Percentiles rank a stretch among this genome's conserved stretches.
These are phyloP conservation scores for Aspergillus baeticus DNA, from an alignment of 495 filamentous ascomycete species.

Conservation along the genomic window DNA sequence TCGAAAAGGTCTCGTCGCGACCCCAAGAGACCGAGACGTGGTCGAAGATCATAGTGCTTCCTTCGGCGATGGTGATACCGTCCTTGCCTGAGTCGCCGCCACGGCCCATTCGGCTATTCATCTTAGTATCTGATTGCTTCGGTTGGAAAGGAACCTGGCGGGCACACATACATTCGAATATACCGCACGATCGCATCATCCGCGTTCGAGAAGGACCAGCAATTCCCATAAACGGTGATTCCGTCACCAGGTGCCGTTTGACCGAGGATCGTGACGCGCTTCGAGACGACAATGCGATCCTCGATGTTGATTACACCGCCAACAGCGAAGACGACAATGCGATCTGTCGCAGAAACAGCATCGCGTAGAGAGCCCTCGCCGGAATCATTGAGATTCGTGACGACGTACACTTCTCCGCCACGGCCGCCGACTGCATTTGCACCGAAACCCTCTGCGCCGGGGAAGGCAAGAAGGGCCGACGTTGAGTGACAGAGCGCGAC, in stretches of 20 bases:
- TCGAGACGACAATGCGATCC: conserved; percentile 19
- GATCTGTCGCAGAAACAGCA: conserved; percentile 15
- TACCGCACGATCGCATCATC: conserved; percentile 19
- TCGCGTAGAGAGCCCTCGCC: conserved; percentile 18
- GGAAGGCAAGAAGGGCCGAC: conserved; percentile 17
- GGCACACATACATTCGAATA: conserved; percentile 15
- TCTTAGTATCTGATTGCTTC: not conserved
- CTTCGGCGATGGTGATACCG: conserved; percentile 19
- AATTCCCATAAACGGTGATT: conserved; percentile 20
- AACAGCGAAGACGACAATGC: conserved; percentile 19
- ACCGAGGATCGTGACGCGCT: conserved; percentile 17
- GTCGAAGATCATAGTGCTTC: conserved; percentile 21
- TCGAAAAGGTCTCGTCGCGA: conserved; percentile 22
- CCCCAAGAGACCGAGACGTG: conserved; percentile 21
- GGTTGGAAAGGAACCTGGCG: not conserved
- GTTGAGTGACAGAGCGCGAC: conserved; percentile 2
- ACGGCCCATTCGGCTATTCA: conserved; percentile 17
- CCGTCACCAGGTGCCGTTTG: conserved; percentile 21
- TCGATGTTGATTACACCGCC: conserved; percentile 20
- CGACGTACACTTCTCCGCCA: conserved; percentile 16
- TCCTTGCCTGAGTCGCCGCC: conserved; percentile 15
- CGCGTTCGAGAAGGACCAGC: conserved; percentile 21
- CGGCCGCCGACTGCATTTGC: conserved; percentile 19
- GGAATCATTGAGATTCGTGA: conserved; percentile 18
- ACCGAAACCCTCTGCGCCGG: conserved; percentile 19